A percentile compares a stretch with the other conserved stretches of the same genome.
Conservation (phyloP, 2,329 filamentous ascomycete genomes). For the Trichoderma brevicompactum region DNA sequence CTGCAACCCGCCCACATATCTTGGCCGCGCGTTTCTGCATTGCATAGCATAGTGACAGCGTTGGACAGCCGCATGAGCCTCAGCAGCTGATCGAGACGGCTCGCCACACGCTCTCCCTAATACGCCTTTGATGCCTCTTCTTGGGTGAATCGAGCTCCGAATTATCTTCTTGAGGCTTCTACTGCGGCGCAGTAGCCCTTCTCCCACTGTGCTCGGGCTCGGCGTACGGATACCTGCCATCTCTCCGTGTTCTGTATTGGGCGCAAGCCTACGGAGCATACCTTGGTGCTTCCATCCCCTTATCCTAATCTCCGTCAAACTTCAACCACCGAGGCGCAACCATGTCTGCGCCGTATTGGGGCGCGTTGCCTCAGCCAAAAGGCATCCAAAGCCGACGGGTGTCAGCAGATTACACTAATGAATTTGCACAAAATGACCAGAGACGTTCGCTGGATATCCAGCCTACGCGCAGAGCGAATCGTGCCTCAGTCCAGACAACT, state of each 20-base stretch:
- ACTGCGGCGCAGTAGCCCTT: neutral
- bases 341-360: constrained; percentile 61
- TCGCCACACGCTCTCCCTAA: neutral
- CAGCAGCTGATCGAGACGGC: constrained; percentile 2
- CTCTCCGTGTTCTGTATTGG: neutral
- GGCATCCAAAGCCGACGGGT: constrained; percentile 46
- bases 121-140: neutral
- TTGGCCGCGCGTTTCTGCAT: constrained; percentile 11
- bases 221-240: neutral
- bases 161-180: neutral
- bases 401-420: constrained; percentile 37
- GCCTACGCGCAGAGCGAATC: constrained; percentile 52
- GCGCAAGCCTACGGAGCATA: neutral
- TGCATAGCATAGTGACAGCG: constrained; percentile 12
- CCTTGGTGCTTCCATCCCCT: neutral
- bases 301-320: neutral
- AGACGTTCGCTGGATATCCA: constrained; percentile 44
- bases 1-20: constrained; percentile 17
- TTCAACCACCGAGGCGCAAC: constrained; percentile 26
- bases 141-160: neutral
- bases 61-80: constrained; percentile 18
- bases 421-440: constrained; percentile 40
- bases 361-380: constrained; percentile 58
- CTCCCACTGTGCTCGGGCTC: neutral
- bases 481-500: constrained; percentile 60